phyloP scores from a whole-genome alignment of 2,329 filamentous ascomycete genomes.

The Colletotrichum kahawae region DNA sequence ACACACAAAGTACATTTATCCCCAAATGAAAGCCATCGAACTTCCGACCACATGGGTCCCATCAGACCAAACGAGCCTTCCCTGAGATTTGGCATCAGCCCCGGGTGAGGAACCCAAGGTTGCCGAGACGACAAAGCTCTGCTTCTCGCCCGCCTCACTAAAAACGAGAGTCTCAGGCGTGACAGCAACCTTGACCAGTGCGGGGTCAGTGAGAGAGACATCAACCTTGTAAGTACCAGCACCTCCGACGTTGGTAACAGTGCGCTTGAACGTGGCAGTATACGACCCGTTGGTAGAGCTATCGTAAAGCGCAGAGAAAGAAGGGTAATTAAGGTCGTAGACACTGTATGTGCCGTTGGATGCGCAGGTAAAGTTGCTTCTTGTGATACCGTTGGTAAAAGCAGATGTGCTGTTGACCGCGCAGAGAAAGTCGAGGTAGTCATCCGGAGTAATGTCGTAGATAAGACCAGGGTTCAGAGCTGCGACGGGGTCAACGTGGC shows the following conservation, averaged over 20 bases:
- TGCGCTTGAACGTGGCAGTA: conserved; percentile 16
- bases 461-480: conserved; percentile 26
- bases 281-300: neutral
- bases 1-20: neutral
- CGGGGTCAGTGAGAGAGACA: neutral
- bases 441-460: conserved; percentile 23
- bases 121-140: neutral
- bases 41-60: conserved; percentile 15
- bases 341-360: neutral
- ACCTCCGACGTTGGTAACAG: conserved; percentile 14
- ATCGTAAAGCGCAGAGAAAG: conserved; percentile 10
- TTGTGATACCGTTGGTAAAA: neutral
- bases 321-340: conserved; percentile 22
- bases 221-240: conserved; percentile 2
- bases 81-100: neutral
- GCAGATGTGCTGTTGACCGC: conserved; percentile 24
- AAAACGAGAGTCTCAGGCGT: neutral
- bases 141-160: neutral
- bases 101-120: neutral
- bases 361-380: conserved; percentile 8
- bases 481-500: conserved; percentile 25
- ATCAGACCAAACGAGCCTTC: conserved; percentile 18
- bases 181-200: neutral
- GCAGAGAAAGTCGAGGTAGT: conserved; percentile 28
- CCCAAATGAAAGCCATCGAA: neutral